These are phyloP conservation scores for Nicotiana benthamiana DNA, from an alignment of 257 asterid species.

Conservation along the genomic window DNA sequence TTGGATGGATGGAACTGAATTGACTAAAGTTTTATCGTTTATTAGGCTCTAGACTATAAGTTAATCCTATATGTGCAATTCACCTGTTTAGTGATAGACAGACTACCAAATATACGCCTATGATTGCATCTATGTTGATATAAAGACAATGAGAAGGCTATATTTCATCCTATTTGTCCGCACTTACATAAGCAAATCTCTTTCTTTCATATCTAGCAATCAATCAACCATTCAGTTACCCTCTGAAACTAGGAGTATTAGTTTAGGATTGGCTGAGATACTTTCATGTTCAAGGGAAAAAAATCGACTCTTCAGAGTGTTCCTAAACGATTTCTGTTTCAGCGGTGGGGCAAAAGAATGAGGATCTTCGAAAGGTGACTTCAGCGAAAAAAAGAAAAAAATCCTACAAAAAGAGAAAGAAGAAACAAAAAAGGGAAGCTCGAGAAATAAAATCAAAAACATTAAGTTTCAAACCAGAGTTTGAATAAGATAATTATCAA, in stretches of 20 bases:
- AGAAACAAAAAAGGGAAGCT: not conserved
- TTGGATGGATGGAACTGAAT: not conserved
- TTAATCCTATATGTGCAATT: not conserved
- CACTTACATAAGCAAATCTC: no score
- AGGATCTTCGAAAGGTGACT: not conserved
- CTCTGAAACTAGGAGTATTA: no score
- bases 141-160: no score
- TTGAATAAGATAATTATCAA: not conserved
- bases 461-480: conserved; percentile 6
- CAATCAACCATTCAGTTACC: no score
- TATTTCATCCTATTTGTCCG: no score
- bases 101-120: no score
- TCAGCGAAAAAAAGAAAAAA: not conserved
- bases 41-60: not conserved
- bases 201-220: no score
- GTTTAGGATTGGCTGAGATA: no score
- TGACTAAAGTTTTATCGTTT: not conserved
- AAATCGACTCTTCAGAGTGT: not conserved
- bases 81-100: no score
- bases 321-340: not conserved
- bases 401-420: not conserved
- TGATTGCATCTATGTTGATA: no score
- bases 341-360: not conserved
- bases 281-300: no score
- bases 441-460: not conserved